phyloP scores from a whole-genome alignment of 192 early-diverging fungal species.

The Pilobolus umbonatus region DNA sequence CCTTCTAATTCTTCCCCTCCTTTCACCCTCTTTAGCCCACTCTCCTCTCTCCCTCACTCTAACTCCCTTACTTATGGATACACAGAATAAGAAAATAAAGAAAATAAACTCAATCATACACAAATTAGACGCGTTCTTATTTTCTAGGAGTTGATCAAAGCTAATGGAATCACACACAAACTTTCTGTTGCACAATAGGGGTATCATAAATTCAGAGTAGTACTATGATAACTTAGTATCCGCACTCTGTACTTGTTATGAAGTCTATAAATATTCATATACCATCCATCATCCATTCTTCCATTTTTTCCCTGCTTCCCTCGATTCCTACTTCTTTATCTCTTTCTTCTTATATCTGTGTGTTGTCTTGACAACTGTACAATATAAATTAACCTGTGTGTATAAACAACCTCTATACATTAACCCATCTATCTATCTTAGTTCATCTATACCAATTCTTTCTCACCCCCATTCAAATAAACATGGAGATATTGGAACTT shows the following conservation, averaged over 20 bases:
- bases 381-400: neutral
- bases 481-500: slow-evolving; percentile 60
- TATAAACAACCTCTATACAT: neutral
- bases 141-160: too few species aligned
- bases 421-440: neutral
- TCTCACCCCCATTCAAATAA: neutral
- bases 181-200: too few species aligned
- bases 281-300: neutral
- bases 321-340: neutral
- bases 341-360: neutral
- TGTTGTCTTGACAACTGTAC: slow-evolving; percentile 14
- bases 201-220: too few species aligned
- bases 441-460: neutral
- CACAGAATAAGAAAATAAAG: too few species aligned
- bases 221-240: neutral
- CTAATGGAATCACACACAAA: too few species aligned
- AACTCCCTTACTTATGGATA: too few species aligned
- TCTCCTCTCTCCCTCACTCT: too few species aligned
- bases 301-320: neutral
- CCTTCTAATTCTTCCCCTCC: too few species aligned
- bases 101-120: too few species aligned
- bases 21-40: too few species aligned
- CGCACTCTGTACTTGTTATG: neutral
- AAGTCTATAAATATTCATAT: slow-evolving; percentile 7
- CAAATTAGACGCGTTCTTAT: too few species aligned